A percentile compares a stretch with the other conserved stretches of the same genome.
Evolutionary conservation across 495 filamentous ascomycete genomes (phyloP).

Genomic region (Thozetella sp.): DNA sequence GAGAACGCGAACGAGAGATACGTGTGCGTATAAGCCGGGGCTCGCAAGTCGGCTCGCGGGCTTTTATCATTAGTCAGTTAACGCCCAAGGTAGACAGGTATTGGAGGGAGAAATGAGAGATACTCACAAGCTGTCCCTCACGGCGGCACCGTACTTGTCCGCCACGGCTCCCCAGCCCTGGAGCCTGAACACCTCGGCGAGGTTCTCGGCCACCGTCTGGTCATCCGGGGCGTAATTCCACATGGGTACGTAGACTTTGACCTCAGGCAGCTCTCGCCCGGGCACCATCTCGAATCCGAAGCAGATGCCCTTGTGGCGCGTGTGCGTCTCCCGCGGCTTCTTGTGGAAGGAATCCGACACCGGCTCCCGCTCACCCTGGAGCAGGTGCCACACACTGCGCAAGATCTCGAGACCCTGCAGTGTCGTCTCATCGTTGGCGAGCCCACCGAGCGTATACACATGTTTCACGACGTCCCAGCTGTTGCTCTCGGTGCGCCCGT

Average conservation of each 20-base stretch:
- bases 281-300: background rate
- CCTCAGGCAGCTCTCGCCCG: background rate
- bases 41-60: background rate
- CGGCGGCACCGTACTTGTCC: background rate
- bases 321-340: background rate
- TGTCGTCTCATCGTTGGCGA: background rate
- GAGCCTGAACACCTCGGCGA: background rate
- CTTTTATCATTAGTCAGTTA: background rate
- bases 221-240: background rate
- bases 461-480: background rate
- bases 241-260: background rate
- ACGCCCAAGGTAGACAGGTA: background rate
- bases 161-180: background rate
- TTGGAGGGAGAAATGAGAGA: background rate
- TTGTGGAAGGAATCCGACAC: background rate
- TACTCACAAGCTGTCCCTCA: conserved; percentile 1
- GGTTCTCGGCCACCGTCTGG: background rate
- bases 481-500: background rate
- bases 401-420: background rate
- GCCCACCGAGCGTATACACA: conserved; percentile 1
- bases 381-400: background rate
- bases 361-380: background rate
- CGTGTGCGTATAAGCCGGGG: background rate
- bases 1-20: background rate
- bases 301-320: conserved; percentile 2